Evolutionary conservation across 805 yeast genomes (phyloP).

Genomic region (Phaffomyces antillensis): DNA sequence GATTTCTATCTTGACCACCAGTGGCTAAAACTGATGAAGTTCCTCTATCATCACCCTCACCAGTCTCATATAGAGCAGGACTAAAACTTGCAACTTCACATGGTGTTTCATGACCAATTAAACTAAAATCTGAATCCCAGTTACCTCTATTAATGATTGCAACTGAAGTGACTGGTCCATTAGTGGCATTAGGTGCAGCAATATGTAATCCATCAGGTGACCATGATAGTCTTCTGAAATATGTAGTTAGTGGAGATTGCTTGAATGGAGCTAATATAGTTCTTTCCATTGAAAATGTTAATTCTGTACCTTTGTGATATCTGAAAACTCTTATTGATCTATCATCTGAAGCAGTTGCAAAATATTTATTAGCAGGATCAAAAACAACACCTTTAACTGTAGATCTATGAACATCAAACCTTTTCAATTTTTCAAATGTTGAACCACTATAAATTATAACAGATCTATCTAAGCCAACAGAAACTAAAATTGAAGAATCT

Average conservation of each 20-base stretch:
- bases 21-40: constrained; percentile 79
- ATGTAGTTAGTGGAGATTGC: constrained; percentile 86
- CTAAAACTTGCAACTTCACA: constrained; percentile 75
- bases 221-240: constrained; percentile 83
- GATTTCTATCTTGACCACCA: constrained; percentile 88
- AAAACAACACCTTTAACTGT: constrained; percentile 95
- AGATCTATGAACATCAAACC: constrained; percentile 89
- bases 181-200: constrained; percentile 80
- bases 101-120: constrained; percentile 81
- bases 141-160: constrained; percentile 68
- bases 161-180: constrained; percentile 73
- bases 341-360: constrained; percentile 96
- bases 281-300: constrained; percentile 82
- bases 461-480: constrained; percentile 91
- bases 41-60: constrained; percentile 19
- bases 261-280: constrained; percentile 78
- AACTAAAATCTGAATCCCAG: constrained; percentile 70
- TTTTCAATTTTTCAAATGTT: constrained; percentile 82
- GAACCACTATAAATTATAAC: constrained; percentile 91
- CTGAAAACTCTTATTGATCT: constrained; percentile 83
- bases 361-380: constrained; percentile 97
- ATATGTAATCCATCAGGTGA: constrained; percentile 86
- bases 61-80: constrained; percentile 51
- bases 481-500: constrained; percentile 80
- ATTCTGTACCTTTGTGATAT: constrained; percentile 69